Percentiles rank a stretch among this genome's conserved stretches.
Conservation (phyloP, 1,284 basidiomycete species). For the Ganoderma boninense region DNA sequence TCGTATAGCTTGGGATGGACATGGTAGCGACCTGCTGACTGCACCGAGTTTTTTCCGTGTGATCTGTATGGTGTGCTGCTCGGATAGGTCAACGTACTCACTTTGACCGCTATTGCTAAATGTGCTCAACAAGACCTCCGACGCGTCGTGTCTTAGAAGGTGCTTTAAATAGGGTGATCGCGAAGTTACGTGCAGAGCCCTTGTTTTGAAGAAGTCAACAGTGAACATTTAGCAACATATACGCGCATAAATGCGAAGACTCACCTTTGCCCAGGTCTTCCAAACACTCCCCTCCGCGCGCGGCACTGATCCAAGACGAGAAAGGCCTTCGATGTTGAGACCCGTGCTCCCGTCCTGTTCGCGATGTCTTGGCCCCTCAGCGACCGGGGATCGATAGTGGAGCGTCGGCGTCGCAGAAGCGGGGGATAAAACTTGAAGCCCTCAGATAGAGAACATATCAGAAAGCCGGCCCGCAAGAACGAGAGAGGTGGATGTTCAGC, state of each 20-base stretch:
- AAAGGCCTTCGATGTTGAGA: background rate
- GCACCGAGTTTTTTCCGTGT: background rate
- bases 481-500: constrained; percentile 10
- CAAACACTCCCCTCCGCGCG: background rate
- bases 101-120: background rate
- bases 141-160: background rate
- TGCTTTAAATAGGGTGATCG: background rate
- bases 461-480: constrained; percentile 1
- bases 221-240: background rate
- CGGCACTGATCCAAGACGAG: background rate
- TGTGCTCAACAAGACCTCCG: background rate
- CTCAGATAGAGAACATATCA: background rate
- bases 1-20: constrained; percentile 26
- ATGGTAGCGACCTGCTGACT: constrained; percentile 7
- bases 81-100: background rate
- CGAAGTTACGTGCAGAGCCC: background rate
- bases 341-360: background rate
- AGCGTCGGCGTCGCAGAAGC: background rate
- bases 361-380: background rate
- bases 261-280: background rate
- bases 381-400: background rate
- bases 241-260: background rate
- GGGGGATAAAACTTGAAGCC: background rate
- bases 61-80: background rate
- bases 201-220: background rate